Base-by-base conservation (phyloP, 1,139 yeast genomes). In the Debaryomyces nepalensis region DNA sequence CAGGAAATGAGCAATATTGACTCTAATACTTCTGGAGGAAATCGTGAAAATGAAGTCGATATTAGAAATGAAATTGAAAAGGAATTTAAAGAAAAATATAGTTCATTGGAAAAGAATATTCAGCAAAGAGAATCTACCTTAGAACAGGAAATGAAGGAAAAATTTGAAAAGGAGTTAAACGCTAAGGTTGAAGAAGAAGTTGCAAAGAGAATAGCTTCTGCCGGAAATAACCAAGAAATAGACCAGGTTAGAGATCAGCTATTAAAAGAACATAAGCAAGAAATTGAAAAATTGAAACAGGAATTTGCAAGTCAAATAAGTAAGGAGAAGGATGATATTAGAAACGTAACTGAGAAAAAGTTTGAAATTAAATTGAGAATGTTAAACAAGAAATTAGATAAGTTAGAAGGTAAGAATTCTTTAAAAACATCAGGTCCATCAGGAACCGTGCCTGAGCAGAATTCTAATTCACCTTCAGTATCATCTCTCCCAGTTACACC, bases 361-460 rank as follows among this genome's bases (percentile, higher is more conserved):
- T 67, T 61, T 45, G 76, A 72, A 43, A 58, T 72, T 46, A 70
- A 69, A 49, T 58, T 73, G 50, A 67, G 66, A 44, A 70, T 68
- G 68, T 64, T 73, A 56, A 73, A 64, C 51, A 66, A 75, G 49
- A 73, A 69, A 53, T 58, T 70, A 27, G 77, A 72, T 33, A 64
- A 63, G 33, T 54, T 65, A 21, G 73, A 67, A 31, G 48, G 53
- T 26, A 50, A 56, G 32, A 53, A 52, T 29, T 45, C 11, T 7
- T 14, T 20, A 5, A 20, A 27, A 6, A 14, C 19, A 9, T 39
- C 35, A 32, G 14, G 23, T 16, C 24, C 37, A n/a, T 19, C 43
- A 4, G 12, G 23, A 12, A 24, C 41, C 7, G 20, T 23, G 10
- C 10, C 19, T 23, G 16, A 16, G 10, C 11, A 14, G n/a, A 34